Base-by-base conservation (phyloP, 305 asterid genomes). In the Solanum aculeatissimum region DNA sequence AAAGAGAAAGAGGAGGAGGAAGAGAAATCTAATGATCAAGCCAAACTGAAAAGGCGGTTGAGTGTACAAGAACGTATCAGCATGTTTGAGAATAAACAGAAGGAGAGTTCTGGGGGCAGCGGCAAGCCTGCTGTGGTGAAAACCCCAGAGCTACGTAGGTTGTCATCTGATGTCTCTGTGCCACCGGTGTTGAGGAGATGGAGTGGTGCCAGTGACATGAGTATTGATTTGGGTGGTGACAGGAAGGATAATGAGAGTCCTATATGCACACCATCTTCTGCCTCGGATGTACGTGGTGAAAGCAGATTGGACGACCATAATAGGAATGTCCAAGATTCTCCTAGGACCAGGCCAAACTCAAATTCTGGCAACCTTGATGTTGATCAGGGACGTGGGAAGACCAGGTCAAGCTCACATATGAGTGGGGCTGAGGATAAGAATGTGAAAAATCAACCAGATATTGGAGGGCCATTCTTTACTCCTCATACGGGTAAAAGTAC, bases 121-220 rank as follows among this genome's bases (percentile, higher is more conserved):
- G 94, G 93, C 15, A 94, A 92, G 88, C 90, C 93, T n/a, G 92
- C 80, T 66, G 93, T 90, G 19, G 90, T 86, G 42, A 96, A 96
- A 90, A 60, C 92, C 18, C 88, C 88, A 10, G 99, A 96, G 89
- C 91, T 94, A 84, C 91, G 95, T 85, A 92, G 98, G 90, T 85
- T 92, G 85, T 88, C 98, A 5, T 92, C 98, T 80, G 98, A 94
- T 83, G 91, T 88, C 18, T 57, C 71, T 27, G 98, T 91, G 82
- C 93, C 91, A 89, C 92, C 93, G 0, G 96, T 93, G 57, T 89
- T 94, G 87, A 89, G 98, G 86, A 93, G 98, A 88, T 94, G 98
- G 99, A 96, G 98, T 92, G 97, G 97, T 45, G 93, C 92, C 75
- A 91, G 98, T 91, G 99, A 95, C 89, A 92, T 94, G 99, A 95